phyloP scores from a whole-genome alignment of 169 alveolate genomes.

The Nephromyces sp. region DNA sequence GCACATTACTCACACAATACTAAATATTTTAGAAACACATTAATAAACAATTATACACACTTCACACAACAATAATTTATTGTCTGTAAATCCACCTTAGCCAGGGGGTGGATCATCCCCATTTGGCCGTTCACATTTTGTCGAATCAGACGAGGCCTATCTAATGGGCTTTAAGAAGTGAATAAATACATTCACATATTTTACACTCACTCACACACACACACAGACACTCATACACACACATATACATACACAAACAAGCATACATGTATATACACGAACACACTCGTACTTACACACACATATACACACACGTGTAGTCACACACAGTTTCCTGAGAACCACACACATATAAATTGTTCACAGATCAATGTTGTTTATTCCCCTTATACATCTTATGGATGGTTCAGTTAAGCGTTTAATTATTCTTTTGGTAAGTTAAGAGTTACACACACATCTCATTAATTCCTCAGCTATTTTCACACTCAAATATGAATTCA shows the following conservation, averaged over 20 bases:
- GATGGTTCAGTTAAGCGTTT: not conserved
- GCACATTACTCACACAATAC: too few relatives aligned
- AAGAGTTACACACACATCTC: not conserved
- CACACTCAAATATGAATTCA: not conserved
- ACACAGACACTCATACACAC: too few relatives aligned
- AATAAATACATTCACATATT: not conserved
- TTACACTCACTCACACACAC: too few relatives aligned
- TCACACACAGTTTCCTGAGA: not conserved
- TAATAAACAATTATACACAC: not conserved
- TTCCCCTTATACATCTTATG: not conserved
- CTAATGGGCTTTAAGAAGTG: not conserved
- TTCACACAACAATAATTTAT: not conserved
- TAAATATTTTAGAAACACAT: too few relatives aligned
- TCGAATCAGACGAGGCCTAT: not conserved
- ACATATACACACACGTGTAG: too few relatives aligned
- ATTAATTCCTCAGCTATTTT: not conserved
- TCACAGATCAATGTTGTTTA: not conserved
- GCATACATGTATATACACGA: too few relatives aligned
- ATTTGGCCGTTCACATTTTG: not conserved
- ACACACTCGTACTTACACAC: too few relatives aligned
- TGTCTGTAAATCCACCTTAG: not conserved
- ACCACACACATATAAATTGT: not conserved
- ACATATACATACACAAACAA: too few relatives aligned
- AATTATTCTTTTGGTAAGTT: not conserved
- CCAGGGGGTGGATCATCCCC: slow-evolving; percentile 6